Evolutionary conservation across 345 rosid genomes (phyloP).

Genomic region (Boechera retrofracta): DNA sequence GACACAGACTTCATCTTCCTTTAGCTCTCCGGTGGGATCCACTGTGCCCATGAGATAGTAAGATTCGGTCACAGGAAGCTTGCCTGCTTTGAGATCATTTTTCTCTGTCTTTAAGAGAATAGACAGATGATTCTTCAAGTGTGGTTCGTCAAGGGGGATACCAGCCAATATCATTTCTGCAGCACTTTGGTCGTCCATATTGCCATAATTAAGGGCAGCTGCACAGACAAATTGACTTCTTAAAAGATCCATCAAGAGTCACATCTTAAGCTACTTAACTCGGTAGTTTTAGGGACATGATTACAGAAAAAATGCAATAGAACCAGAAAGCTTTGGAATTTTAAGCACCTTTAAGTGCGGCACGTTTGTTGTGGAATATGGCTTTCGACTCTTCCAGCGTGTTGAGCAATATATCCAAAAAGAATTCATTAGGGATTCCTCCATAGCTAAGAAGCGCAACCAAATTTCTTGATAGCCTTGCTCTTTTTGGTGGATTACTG

Average conservation of each 20-base stretch:
- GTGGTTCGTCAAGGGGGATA: conserved; percentile 73
- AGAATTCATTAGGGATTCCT: conserved; percentile 67
- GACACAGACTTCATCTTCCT: conserved; percentile 75
- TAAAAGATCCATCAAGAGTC: conserved; percentile 4
- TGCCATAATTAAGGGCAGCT: conserved; percentile 60
- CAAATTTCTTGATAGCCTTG: conserved; percentile 58
- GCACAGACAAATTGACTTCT: conserved; percentile 18
- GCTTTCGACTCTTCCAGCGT: conserved; percentile 58
- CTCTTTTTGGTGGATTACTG: conserved; percentile 56
- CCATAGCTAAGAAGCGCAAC: conserved; percentile 73
- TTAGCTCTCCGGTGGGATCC: conserved; percentile 73
- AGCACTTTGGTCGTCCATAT: conserved; percentile 54
- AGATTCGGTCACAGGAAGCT: conserved; percentile 64
- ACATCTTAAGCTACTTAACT: conserved; percentile 16
- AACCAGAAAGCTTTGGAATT: conserved; percentile 11
- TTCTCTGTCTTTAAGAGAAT: conserved; percentile 52
- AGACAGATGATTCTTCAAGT: conserved; percentile 55
- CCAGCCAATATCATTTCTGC: conserved; percentile 68
- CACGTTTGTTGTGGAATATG: conserved; percentile 48
- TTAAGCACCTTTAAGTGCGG: conserved; percentile 65
- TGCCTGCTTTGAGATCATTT: conserved; percentile 63
- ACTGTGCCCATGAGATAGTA: conserved; percentile 87
- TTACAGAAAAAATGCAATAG: background rate
- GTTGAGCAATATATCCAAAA: conserved; percentile 54
- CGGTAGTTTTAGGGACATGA: background rate